Evolutionary conservation across 805 yeast species (phyloP), one percentile per base, ranked within the genome.

Genomic region (Wickerhamiella azyma): DNA sequence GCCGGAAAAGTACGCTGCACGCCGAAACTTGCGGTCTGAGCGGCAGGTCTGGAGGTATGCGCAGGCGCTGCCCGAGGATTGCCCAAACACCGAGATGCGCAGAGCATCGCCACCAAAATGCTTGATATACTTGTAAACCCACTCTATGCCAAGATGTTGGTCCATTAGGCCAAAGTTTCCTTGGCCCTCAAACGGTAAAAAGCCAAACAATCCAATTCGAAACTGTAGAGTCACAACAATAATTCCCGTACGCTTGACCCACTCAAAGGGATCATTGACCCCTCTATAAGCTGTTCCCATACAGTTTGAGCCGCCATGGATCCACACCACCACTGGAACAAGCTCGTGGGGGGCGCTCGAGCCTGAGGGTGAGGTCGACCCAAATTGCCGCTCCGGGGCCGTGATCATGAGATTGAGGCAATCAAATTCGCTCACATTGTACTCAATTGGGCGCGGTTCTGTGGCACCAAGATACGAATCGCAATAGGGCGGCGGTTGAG

Each of bases 61-160:
- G 5, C 69, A 64, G 45, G 66, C 62, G 13, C 68, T 62, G 6
- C 77, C 78, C 4, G 76, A 74, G 30, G 70, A 63, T 37, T 71
- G 60, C 5, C 77, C 77, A 32, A 67, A 64, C 28, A 70, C 57
- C 0, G 75, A 65, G 28, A 74, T 61, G 33, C 58, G 56, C 11
- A 58, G 59, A 0, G 68, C 60, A 53, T 73, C 67, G 26, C 76
- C 77, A 16, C 76, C 76, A 54, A 72, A 70, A 38, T 65, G 54
- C 19, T 47, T 46, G 46, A 74, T 71, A 53, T 69, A 58, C 46
- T 60, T 52, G 40, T 62, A 61, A 3, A 66, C 65, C 78, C 77
- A 74, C 51, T 66, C 65, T 4, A 72, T 53, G 0, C 71, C 75
- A 30, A 59, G 47, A 41, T 67, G 56, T 55, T 71, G 77, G 55